phyloP scores from a whole-genome alignment of 495 filamentous ascomycete species.

The Trichoderma erinaceum region DNA sequence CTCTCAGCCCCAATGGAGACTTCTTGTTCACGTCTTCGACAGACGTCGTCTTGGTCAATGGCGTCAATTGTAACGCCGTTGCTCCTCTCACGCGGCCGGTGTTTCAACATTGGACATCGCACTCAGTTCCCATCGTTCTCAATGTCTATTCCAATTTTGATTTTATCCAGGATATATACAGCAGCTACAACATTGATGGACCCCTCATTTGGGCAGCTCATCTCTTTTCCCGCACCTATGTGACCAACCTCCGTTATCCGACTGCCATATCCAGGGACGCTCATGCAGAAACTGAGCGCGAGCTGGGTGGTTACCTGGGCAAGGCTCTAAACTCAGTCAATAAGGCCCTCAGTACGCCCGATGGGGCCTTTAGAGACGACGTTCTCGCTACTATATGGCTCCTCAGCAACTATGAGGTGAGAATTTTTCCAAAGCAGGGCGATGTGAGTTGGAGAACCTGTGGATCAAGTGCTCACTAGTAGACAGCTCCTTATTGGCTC shows the following conservation, averaged over 20 bases:
- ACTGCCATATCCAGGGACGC: background rate
- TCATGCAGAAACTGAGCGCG: background rate
- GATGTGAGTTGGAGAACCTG: background rate
- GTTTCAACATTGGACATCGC: conserved; percentile 5
- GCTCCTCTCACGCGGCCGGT: background rate
- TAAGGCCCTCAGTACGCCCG: conserved; percentile 2
- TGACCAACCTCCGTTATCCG: conserved; percentile 13
- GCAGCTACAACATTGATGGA: background rate
- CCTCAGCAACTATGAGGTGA: conserved; percentile 15
- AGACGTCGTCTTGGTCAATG: background rate
- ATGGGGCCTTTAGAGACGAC: background rate
- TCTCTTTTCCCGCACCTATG: conserved; percentile 14
- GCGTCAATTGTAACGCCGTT: background rate
- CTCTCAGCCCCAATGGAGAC: background rate
- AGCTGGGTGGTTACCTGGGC: conserved; percentile 1
- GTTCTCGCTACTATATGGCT: conserved; percentile 16
- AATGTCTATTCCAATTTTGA: conserved; percentile 7
- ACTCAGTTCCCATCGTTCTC: conserved; percentile 12
- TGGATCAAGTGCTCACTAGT: background rate
- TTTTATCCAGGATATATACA: conserved; percentile 4
- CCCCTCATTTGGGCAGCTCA: conserved; percentile 9
- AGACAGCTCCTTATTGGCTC: conserved; percentile 13
- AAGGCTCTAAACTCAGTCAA: background rate
- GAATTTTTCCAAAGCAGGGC: background rate
- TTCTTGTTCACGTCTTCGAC: background rate